Percentiles rank a stretch among this genome's conserved stretches.
Evolutionary conservation across 768 basidiomycete species (phyloP).

Genomic region (Dacryopinax spathularia): DNA sequence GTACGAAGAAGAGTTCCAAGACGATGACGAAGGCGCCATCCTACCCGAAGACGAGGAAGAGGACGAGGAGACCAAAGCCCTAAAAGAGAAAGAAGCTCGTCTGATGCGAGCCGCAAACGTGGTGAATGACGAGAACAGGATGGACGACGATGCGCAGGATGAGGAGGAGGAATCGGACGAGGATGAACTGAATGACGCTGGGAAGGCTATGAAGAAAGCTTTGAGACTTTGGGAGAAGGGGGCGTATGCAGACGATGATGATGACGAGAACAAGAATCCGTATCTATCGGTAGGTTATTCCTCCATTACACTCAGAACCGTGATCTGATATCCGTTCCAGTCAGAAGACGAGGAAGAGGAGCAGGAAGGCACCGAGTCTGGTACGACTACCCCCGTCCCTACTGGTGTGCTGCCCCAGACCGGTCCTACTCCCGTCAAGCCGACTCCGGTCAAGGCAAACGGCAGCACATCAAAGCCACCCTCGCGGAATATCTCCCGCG

Average conservation of each 20-base stretch:
- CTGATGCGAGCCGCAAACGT: not conserved
- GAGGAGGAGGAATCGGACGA: constrained; percentile 59
- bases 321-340: not conserved
- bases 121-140: constrained; percentile 46
- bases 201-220: constrained; percentile 71
- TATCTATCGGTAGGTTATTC: constrained; percentile 51
- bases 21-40: constrained; percentile 69
- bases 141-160: constrained; percentile 51
- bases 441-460: not conserved
- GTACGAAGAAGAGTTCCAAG: constrained; percentile 63
- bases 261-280: constrained; percentile 68
- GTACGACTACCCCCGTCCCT: not conserved
- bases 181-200: constrained; percentile 48
- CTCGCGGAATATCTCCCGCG: not conserved
- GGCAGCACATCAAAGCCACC: not conserved
- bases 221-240: constrained; percentile 74
- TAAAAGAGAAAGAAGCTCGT: constrained; percentile 39
- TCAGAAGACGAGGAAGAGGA: constrained; percentile 1
- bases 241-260: constrained; percentile 46
- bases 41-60: constrained; percentile 55
- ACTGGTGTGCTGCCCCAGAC: not conserved
- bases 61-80: constrained; percentile 68
- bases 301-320: not conserved
- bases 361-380: not conserved
- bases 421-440: not conserved